phyloP scores from a whole-genome alignment of 345 rosid species.

The Eutrema heterophyllum region DNA sequence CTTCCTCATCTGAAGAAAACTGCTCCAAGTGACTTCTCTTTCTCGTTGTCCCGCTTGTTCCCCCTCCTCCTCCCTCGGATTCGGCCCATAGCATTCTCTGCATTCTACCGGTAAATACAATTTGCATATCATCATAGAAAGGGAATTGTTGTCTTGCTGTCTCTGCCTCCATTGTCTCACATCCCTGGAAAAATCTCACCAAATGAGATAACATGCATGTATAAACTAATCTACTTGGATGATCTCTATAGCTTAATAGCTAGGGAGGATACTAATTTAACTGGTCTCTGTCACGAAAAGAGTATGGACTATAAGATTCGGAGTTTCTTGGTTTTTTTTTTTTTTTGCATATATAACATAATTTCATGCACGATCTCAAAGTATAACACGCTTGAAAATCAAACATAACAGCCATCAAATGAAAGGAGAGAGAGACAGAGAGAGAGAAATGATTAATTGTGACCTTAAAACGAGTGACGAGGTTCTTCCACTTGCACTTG shows the following conservation, averaged over 20 bases:
- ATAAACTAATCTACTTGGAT: not conserved
- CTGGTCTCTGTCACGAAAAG: not conserved
- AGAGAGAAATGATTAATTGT: not conserved
- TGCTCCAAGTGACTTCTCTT: slow-evolving; percentile 29
- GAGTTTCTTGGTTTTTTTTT: not conserved
- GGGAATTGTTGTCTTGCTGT: slow-evolving; percentile 77
- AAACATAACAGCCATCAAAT: not conserved
- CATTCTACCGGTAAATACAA: slow-evolving; percentile 60
- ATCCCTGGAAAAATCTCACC: slow-evolving; percentile 48
- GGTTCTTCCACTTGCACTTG: slow-evolving; percentile 99
- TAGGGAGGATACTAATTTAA: not conserved
- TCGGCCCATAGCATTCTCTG: slow-evolving; percentile 74
- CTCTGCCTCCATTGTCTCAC: slow-evolving; percentile 77
- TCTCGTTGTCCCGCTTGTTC: slow-evolving; percentile 40
- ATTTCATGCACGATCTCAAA: slow-evolving; percentile 17
- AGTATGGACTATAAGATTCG: not conserved
- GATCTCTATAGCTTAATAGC: not conserved
- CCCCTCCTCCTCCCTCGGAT: slow-evolving; percentile 57
- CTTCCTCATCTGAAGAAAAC: slow-evolving; percentile 75
- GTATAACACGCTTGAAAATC: not conserved
- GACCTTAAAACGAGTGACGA: slow-evolving; percentile 95
- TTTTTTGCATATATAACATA: not conserved
- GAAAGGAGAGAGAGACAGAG: not conserved
- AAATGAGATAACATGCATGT: not conserved
- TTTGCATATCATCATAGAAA: slow-evolving; percentile 68